Conservation (phyloP, 2,329 filamentous ascomycete genomes). For the Coniochaeta sp. region DNA sequence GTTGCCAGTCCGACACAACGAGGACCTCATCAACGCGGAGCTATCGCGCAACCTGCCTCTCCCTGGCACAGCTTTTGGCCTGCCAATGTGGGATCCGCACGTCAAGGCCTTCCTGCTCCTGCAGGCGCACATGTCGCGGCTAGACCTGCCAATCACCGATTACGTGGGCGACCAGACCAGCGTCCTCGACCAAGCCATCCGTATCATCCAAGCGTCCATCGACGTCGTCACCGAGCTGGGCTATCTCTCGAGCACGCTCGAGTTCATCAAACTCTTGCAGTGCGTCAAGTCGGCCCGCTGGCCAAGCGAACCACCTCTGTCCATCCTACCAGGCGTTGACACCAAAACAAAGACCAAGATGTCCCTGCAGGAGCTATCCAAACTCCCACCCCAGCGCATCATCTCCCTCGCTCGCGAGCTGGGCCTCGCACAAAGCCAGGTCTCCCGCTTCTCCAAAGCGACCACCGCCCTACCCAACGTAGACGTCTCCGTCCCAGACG, state of each 20-base stretch:
- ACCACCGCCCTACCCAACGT: slow-evolving; percentile 63
- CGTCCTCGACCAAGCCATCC: slow-evolving; percentile 91
- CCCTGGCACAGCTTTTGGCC: slow-evolving; percentile 49
- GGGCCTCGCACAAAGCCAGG: slow-evolving; percentile 34
- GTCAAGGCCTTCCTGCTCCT: slow-evolving; percentile 92
- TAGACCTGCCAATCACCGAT: slow-evolving; percentile 89
- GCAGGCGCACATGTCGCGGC: slow-evolving; percentile 89
- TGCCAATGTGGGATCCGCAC: slow-evolving; percentile 98
- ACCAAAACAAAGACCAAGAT: slow-evolving; percentile 32
- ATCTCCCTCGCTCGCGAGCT: slow-evolving; percentile 42
- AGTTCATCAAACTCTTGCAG: slow-evolving; percentile 81
- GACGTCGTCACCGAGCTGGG: slow-evolving; percentile 91
- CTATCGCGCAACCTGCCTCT: slow-evolving; percentile 73
- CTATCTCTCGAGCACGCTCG: slow-evolving; percentile 65
- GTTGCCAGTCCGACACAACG: slow-evolving; percentile 93
- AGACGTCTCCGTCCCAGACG: slow-evolving; percentile 48
- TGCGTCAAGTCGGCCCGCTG: slow-evolving; percentile 89
- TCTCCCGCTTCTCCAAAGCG: slow-evolving; percentile 47
- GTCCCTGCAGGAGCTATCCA: slow-evolving; percentile 33
- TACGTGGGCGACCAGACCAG: slow-evolving; percentile 90
- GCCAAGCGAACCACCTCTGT: slow-evolving; percentile 72
- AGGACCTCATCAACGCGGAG: slow-evolving; percentile 93
- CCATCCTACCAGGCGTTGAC: slow-evolving; percentile 70
- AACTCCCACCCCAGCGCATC: slow-evolving; percentile 24
- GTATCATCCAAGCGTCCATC: slow-evolving; percentile 91